Evolutionary conservation across 1,284 basidiomycete species (phyloP).

Genomic region (Prillingera fragicola): DNA sequence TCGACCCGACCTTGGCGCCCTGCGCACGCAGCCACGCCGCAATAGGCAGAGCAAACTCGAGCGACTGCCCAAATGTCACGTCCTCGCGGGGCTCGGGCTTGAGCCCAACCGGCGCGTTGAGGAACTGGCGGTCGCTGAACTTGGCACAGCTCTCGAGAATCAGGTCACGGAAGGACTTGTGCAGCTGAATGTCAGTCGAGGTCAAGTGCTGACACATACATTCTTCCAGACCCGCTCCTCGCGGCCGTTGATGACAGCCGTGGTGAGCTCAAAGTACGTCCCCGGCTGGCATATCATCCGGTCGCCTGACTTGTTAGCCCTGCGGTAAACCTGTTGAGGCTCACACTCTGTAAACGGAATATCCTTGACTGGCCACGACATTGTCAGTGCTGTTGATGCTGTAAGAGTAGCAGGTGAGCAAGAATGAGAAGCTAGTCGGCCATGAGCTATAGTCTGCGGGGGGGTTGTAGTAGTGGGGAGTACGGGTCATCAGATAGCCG

Average conservation of each 20-base stretch:
- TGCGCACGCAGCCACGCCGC: slow-evolving; percentile 32
- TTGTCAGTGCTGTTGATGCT: neutral
- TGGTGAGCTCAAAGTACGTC: slow-evolving; percentile 34
- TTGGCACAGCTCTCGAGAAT: slow-evolving; percentile 21
- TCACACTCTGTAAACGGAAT: slow-evolving; percentile 5
- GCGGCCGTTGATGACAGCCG: slow-evolving; percentile 22
- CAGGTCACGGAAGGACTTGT: slow-evolving; percentile 30
- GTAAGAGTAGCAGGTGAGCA: too few species aligned
- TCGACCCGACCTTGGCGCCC: slow-evolving; percentile 27
- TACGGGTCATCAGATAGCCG: neutral
- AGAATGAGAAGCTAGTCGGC: neutral
- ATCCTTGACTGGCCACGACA: neutral
- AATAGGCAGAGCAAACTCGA: slow-evolving; percentile 19
- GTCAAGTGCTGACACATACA: slow-evolving; percentile 14
- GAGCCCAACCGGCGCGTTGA: slow-evolving; percentile 28
- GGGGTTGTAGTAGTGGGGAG: neutral
- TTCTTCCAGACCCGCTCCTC: slow-evolving; percentile 35
- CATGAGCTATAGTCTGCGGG: too few species aligned
- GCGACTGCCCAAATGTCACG: slow-evolving; percentile 28
- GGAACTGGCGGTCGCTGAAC: slow-evolving; percentile 27
- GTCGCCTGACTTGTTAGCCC: slow-evolving; percentile 27
- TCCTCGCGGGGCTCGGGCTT: slow-evolving; percentile 12
- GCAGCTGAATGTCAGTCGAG: slow-evolving; percentile 17
- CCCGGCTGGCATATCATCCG: slow-evolving; percentile 35
- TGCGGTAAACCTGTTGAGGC: neutral